Percentiles rank a stretch among this genome's conserved stretches.
These are phyloP conservation scores for Citrus hindsii DNA, from an alignment of 345 rosid species.

Conservation along the genomic window DNA sequence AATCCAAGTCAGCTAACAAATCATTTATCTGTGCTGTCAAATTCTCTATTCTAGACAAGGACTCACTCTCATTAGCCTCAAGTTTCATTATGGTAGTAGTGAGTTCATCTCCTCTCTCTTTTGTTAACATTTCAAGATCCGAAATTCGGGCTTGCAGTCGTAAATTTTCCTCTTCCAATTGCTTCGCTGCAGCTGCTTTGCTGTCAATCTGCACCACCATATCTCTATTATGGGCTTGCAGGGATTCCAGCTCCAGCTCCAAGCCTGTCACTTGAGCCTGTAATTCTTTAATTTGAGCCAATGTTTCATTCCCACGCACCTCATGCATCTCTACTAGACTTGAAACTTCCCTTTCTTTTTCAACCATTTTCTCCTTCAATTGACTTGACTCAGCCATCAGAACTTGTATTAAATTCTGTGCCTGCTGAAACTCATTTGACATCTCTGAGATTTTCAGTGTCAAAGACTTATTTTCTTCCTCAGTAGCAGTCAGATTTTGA, in stretches of 20 bases:
- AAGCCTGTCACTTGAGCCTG: slow-evolving; percentile 38
- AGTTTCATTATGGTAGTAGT: slow-evolving; percentile 47
- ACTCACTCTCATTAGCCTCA: slow-evolving; percentile 51
- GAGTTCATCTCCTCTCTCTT: slow-evolving; percentile 47
- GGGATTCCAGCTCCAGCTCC: slow-evolving; percentile 51
- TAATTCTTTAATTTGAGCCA: slow-evolving; percentile 38
- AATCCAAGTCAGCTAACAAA: slow-evolving; percentile 39
- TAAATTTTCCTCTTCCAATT: slow-evolving; percentile 41
- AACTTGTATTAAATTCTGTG: slow-evolving; percentile 36
- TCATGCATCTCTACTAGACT: slow-evolving; percentile 48
- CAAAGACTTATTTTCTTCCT: slow-evolving; percentile 56
- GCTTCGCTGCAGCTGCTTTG: slow-evolving; percentile 42
- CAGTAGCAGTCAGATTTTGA: slow-evolving; percentile 28
- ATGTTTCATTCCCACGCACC: slow-evolving; percentile 44
- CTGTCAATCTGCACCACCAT: slow-evolving; percentile 45
- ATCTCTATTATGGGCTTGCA: slow-evolving; percentile 33
- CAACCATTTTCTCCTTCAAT: slow-evolving; percentile 42
- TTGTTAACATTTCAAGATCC: slow-evolving; percentile 44
- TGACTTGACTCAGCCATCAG: slow-evolving; percentile 39
- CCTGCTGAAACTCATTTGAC: slow-evolving; percentile 52
- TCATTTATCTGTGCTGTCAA: slow-evolving; percentile 45
- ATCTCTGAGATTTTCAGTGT: slow-evolving; percentile 42
- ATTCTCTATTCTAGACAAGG: slow-evolving; percentile 46
- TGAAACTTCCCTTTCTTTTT: slow-evolving; percentile 53
- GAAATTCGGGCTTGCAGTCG: slow-evolving; percentile 42